These are phyloP conservation scores for Circinella umbellata DNA, from an alignment of 371 early-diverging fungal species.

Conservation along the genomic window DNA sequence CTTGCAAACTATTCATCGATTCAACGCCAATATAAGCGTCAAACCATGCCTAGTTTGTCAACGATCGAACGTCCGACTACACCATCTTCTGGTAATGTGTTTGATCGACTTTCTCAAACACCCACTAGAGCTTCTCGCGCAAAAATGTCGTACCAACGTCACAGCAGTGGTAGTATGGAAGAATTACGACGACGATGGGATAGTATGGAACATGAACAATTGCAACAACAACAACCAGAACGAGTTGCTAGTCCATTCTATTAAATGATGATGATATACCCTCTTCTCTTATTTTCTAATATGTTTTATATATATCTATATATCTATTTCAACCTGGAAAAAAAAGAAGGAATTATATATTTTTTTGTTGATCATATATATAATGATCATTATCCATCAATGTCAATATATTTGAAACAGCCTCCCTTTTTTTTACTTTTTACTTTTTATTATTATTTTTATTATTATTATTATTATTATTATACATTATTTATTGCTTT, in stretches of 20 bases:
- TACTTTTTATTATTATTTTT: no score
- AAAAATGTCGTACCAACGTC: conserved; percentile 36
- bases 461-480: no score
- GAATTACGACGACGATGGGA: conserved; percentile 29
- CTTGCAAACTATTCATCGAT: conserved; percentile 21
- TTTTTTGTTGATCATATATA: no score
- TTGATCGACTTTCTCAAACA: conserved; percentile 48
- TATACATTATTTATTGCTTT: no score
- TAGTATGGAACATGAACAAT: conserved; percentile 3
- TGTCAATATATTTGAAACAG: no score
- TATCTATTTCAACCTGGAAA: no score
- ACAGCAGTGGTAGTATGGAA: conserved; percentile 34
- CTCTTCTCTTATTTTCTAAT: no score
- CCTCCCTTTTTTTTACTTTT: no score
- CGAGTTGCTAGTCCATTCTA: conserved; percentile 13
- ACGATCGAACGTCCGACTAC: conserved; percentile 20
- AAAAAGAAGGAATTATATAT: no score
- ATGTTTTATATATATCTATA: no score
- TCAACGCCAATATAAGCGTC: conserved; percentile 13
- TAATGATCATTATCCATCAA: no score
- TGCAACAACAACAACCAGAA: conserved; percentile 1
- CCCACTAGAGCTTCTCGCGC: conserved; percentile 53
- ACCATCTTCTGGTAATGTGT: conserved; percentile 44
- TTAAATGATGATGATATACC: not conserved
- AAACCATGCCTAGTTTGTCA: conserved; percentile 12